Conservation (phyloP, 2,329 filamentous ascomycete genomes). For the Hypomyces perniciosus region DNA sequence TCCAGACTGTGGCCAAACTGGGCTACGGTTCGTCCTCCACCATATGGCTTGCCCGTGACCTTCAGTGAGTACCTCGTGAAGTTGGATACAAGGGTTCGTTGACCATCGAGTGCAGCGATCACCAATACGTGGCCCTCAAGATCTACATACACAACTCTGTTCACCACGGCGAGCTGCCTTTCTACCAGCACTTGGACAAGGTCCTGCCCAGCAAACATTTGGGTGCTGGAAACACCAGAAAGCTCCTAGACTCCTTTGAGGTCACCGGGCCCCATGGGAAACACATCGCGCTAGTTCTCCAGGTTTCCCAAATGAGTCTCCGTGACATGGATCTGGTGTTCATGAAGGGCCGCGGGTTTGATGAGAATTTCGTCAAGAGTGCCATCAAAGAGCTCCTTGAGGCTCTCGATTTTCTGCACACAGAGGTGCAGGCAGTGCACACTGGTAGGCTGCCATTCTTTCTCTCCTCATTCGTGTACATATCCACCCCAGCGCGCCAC, state of each 20-base stretch:
- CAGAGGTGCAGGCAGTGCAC: constrained; percentile 25
- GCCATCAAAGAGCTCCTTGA: constrained; percentile 21
- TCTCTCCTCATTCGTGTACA: background rate
- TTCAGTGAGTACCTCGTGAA: constrained; percentile 18
- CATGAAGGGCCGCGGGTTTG: constrained; percentile 17
- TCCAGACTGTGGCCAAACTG: constrained; percentile 33
- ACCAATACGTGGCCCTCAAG: constrained; percentile 28
- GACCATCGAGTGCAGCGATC: background rate
- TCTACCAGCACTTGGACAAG: constrained; percentile 15
- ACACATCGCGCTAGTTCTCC: constrained; percentile 19
- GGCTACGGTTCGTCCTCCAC: constrained; percentile 37
- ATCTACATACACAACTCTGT: constrained; percentile 22
- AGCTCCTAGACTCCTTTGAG: constrained; percentile 18
- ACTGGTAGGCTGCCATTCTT: constrained; percentile 21
- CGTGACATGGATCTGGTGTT: constrained; percentile 28
- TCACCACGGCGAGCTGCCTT: constrained; percentile 19
- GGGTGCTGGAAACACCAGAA: constrained; percentile 17
- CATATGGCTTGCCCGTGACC: constrained; percentile 36
- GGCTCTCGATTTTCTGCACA: constrained; percentile 31
- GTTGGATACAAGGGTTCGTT: constrained; percentile 9
- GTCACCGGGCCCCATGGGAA: constrained; percentile 16
- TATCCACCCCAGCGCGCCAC: too few species aligned
- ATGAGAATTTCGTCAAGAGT: constrained; percentile 23
- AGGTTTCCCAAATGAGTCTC: constrained; percentile 24
- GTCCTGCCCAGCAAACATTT: constrained; percentile 8